Evolutionary conservation across 352 stramenopile species (phyloP), one percentile per base, ranked within the genome.

Genomic region (Phytophthora sansomeana): DNA sequence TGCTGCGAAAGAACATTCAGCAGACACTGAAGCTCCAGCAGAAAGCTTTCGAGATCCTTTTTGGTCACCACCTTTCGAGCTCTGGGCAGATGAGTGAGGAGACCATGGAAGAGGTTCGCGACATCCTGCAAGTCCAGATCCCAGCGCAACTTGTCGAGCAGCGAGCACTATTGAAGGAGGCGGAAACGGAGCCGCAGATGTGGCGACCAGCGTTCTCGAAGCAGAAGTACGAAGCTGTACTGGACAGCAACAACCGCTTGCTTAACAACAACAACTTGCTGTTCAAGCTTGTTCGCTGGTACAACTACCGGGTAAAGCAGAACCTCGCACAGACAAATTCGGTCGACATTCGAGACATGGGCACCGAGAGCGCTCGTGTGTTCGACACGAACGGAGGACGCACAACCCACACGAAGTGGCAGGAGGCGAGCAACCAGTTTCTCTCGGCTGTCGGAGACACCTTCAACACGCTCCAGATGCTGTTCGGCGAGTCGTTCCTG

Each of bases 211-310:
- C 69, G 13, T 95, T 95, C 39, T 95, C 87, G 2, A 75, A 74
- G 28, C 68, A 87, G 30, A 95, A 95, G 64, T 95, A 95, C 63
- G 74, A 90, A 38, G 51, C 64, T 0, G 81, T 95, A 11, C 58
- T 95, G 1, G 74, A 91, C 5, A 81, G 72, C 30, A 87, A 67
- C 10, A 69, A 85, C 7, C 80, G 85, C 0, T 57, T 95, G 33
- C 70, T 95, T 10, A 93, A 91, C 77, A 92, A 92, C 81, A 93
- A 91, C 60, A 89, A 90, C 28, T 43, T 95, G 49, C 57, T 95
- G 1, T 93, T 80, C 61, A 95, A 95, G 62, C 71, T 95, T 8
- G 70, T 93, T 17, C 67, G 71, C n/a, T 95, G 87, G 87, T 93
- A 87, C 58, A 81, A 81, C 44, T 91, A 85, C 60, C 83, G 86